Conservation (phyloP, 805 yeast genomes). For the Metschnikowia reukaufii region DNA sequence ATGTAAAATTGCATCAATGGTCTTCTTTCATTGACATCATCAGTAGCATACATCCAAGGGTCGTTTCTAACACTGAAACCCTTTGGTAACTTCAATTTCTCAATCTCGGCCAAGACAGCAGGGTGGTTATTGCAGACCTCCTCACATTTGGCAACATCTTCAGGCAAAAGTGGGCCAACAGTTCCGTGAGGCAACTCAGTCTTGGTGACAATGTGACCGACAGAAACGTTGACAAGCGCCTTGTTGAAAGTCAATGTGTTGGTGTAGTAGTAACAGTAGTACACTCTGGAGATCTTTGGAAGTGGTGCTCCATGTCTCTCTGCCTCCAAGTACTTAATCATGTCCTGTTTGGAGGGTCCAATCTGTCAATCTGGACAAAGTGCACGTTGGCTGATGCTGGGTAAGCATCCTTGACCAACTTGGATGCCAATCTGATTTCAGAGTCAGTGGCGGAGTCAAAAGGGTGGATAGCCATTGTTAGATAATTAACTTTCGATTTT, state of each 20-base stretch:
- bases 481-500: not conserved
- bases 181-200: constrained; percentile 57
- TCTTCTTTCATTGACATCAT: constrained; percentile 57
- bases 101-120: constrained; percentile 59
- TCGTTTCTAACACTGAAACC: constrained; percentile 59
- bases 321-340: constrained; percentile 65
- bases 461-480: constrained; percentile 42
- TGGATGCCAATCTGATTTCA: constrained; percentile 57
- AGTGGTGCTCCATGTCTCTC: constrained; percentile 51
- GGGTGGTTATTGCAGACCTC: constrained; percentile 53
- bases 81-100: constrained; percentile 62
- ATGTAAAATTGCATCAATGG: constrained; percentile 72
- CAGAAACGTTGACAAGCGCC: constrained; percentile 66
- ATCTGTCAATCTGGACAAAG: constrained; percentile 64
- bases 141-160: constrained; percentile 59
- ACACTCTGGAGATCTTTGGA: constrained; percentile 66
- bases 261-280: constrained; percentile 66
- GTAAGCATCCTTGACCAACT: constrained; percentile 58
- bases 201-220: constrained; percentile 60
- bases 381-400: constrained; percentile 55
- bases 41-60: constrained; percentile 88
- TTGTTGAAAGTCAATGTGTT: constrained; percentile 58
- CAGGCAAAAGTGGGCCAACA: constrained; percentile 72
- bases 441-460: constrained; percentile 59
- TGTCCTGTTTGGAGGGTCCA: constrained; percentile 80